Evolutionary conservation across 352 stramenopile species (phyloP).

Genomic region (Phytophthora macrochlamydospora): DNA sequence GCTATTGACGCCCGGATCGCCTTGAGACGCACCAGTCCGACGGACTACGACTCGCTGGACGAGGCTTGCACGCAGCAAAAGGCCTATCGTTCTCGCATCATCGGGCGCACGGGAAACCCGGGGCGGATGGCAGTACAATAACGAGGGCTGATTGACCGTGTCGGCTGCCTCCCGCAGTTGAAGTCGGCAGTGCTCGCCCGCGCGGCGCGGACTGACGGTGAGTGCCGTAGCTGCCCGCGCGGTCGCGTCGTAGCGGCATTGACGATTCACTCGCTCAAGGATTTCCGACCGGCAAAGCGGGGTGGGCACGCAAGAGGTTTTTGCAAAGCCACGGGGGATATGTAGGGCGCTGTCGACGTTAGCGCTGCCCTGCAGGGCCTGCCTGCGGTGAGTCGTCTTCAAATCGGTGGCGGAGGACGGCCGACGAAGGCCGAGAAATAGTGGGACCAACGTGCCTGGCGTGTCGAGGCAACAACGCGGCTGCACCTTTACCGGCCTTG

Average conservation of each 20-base stretch:
- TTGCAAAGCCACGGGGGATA: neutral
- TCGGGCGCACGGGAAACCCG: neutral
- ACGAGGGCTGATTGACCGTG: neutral
- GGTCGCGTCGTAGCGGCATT: neutral
- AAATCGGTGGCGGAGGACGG: slow-evolving; percentile 5
- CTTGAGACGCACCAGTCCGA: slow-evolving; percentile 5
- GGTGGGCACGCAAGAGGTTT: neutral
- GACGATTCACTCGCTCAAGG: neutral
- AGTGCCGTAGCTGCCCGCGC: neutral
- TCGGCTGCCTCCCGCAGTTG: neutral
- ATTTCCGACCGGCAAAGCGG: neutral
- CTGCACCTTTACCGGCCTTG: slow-evolving; percentile 14
- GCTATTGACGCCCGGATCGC: neutral
- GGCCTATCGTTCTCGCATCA: slow-evolving; percentile 16
- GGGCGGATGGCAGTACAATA: no score
- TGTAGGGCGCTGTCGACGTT: neutral
- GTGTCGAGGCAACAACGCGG: slow-evolving; percentile 11
- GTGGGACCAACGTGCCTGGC: slow-evolving; percentile 40
- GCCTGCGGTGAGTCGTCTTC: neutral
- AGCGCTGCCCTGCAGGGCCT: no score
- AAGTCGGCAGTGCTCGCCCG: slow-evolving; percentile 1
- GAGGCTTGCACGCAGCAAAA: slow-evolving; percentile 19
- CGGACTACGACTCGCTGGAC: slow-evolving; percentile 25
- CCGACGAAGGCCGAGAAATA: slow-evolving; percentile 6
- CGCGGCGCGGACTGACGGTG: neutral